Base-by-base conservation (phyloP, 192 early-diverging fungal species). In the Dissophora ornata region DNA sequence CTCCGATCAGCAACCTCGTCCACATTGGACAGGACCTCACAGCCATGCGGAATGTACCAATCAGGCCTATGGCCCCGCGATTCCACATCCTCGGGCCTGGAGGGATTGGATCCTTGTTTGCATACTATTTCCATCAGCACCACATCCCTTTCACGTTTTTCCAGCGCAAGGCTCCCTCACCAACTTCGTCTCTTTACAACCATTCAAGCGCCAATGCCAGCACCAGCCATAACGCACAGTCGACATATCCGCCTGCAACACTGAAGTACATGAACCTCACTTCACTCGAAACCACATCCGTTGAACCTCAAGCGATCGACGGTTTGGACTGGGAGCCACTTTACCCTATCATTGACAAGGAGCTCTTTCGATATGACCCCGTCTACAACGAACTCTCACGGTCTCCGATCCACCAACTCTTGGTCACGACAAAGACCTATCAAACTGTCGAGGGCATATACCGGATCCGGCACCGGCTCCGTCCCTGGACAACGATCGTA, bases 371-470 rank as follows among this genome's bases (percentile, higher is more conserved):
- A 5, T 13, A 54, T n/a, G 71, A 75, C 18, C 56, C 71, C 15
- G 42, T 67, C 29, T 75, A 75, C 44, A 67, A 75, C 45, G 41
- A 60, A 33, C 57, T 75, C 44, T 75, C 71, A 5, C 54, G 71
- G 18, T 51, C 62, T 1, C 69, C 80, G 11, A 90, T 92, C 53
- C 62, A 77, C 18, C 68, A 79, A 9, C 80, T 91, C 12, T 33
- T 92, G 1, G 68, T 92, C 28, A 80, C 87, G 8, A 91, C 90
- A 42, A 92, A 92, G 79, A 85, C 90, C 2, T 84, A 90, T 45
- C 84, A 92, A 47, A 84, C 84, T 5, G 58, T 82, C 12, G 71
- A 73, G 12, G 88, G 90, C 12, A 80, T 86, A 15, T 47, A 66
- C 33, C 66, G 74, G 25, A 81, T 90, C 55, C 71, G 68, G 29